Percentiles rank a stretch among this genome's conserved stretches.
Evolutionary conservation across 2,329 filamentous ascomycete genomes (phyloP).

Genomic region (Fusarium denticulatum): DNA sequence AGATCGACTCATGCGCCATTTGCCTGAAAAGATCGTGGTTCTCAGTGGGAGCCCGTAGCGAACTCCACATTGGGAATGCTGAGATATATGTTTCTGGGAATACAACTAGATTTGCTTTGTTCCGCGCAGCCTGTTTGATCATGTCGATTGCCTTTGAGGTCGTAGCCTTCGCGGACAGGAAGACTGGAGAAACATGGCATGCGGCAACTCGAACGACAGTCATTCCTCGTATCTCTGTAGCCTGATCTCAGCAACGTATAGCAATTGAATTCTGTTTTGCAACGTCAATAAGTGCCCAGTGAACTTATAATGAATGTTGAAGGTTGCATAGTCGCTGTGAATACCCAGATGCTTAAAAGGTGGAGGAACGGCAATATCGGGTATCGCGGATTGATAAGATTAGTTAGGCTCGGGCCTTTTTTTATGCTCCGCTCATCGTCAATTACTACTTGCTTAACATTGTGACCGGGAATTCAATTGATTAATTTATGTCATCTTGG

Average conservation of each 20-base stretch:
- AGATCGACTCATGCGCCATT: slow-evolving; percentile 57
- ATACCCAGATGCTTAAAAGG: neutral
- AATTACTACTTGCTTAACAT: neutral
- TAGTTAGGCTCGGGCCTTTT: neutral
- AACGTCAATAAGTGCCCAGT: rapidly evolving
- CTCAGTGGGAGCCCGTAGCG: slow-evolving; percentile 56
- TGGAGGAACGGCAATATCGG: slow-evolving; percentile 5
- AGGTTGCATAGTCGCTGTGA: neutral
- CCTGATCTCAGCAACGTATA: rapidly evolving
- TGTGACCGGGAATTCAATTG: neutral
- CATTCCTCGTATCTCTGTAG: neutral
- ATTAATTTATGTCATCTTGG: neutral
- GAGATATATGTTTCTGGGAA: slow-evolving; percentile 65
- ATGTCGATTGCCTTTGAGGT: slow-evolving; percentile 57
- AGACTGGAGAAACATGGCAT: slow-evolving; percentile 55
- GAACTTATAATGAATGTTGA: neutral
- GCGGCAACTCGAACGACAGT: slow-evolving; percentile 41
- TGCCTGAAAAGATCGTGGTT: slow-evolving; percentile 61
- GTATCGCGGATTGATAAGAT: neutral
- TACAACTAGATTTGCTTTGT: slow-evolving; percentile 59
- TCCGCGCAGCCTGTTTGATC: slow-evolving; percentile 55
- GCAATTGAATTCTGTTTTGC: no score
- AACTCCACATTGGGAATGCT: slow-evolving; percentile 63
- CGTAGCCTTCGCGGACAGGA: slow-evolving; percentile 57
- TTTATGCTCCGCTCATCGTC: neutral